phyloP scores from a whole-genome alignment of 108 stramenopile genomes.

The Fragilaria crotonensis region DNA sequence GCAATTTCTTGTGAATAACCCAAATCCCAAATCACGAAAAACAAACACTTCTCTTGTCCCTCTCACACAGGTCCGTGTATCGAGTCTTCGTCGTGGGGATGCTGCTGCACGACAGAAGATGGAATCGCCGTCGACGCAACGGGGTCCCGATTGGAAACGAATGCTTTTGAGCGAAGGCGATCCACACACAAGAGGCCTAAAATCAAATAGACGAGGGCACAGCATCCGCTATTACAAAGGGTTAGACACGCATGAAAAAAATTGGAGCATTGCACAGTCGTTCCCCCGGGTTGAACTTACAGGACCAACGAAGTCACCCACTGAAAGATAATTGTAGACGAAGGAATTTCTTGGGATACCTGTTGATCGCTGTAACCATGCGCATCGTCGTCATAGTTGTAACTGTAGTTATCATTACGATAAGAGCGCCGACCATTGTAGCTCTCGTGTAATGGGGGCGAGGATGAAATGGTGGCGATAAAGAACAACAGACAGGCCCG shows the following conservation, averaged over 20 bases:
- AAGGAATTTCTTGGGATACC: conserved; percentile 29
- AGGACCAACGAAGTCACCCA: conserved; percentile 63
- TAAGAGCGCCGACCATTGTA: conserved; percentile 1
- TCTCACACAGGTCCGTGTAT: too few species aligned
- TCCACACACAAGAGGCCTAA: conserved; percentile 68
- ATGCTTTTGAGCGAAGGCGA: conserved; percentile 68
- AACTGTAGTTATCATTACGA: conserved; percentile 8
- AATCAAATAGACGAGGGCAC: conserved; percentile 60
- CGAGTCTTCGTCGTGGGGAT: neutral
- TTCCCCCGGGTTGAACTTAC: too few species aligned
- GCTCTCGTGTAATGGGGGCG: conserved; percentile 34
- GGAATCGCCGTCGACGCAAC: conserved; percentile 50
- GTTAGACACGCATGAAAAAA: neutral
- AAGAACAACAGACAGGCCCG: conserved; percentile 55
- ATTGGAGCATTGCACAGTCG: neutral
- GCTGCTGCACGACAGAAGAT: neutral
- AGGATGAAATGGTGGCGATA: conserved; percentile 47
- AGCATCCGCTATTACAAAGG: conserved; percentile 31
- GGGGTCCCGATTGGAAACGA: conserved; percentile 63
- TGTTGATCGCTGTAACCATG: conserved; percentile 18
- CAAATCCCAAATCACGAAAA: too few species aligned
- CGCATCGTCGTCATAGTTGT: conserved; percentile 14
- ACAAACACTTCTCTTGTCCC: too few species aligned
- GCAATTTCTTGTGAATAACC: too few species aligned
- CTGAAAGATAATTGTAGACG: conserved; percentile 66